phyloP scores from a whole-genome alignment of 306 rosid genomes.

The Abrus precatorius region DNA sequence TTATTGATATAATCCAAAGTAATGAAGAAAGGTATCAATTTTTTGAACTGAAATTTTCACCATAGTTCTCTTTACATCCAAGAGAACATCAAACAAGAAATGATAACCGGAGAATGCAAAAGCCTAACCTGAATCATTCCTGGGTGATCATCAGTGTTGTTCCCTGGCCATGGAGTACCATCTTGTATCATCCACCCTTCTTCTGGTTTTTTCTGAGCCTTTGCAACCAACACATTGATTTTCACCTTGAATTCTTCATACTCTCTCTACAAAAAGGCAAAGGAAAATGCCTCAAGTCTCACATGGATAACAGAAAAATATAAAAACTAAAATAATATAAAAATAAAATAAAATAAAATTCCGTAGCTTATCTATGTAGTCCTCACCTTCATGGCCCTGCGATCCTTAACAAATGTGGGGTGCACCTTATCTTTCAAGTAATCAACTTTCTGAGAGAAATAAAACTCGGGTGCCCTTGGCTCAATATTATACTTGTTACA shows the following conservation, averaged over 20 bases:
- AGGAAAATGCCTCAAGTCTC: conserved; percentile 8
- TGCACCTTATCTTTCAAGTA: conserved; percentile 93
- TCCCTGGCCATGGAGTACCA: conserved; percentile 99
- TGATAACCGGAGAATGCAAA: neutral
- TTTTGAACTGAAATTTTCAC: neutral
- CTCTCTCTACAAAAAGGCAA: conserved; percentile 74
- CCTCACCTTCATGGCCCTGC: conserved; percentile 93
- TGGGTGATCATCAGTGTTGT: conserved; percentile 87
- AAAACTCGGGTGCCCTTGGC: conserved; percentile 92
- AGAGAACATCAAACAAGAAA: neutral
- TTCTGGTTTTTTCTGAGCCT: conserved; percentile 91
- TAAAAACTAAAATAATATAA: neutral
- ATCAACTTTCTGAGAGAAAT: conserved; percentile 89
- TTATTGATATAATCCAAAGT: neutral
- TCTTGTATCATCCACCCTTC: conserved; percentile 99
- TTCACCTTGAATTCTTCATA: conserved; percentile 96
- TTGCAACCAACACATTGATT: conserved; percentile 84
- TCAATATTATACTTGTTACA: conserved; percentile 79
- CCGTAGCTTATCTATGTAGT: neutral
- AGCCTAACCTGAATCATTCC: conserved; percentile 93
- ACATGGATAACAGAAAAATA: neutral
- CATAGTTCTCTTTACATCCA: neutral
- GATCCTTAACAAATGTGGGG: conserved; percentile 85
- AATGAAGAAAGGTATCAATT: conserved; percentile 6
- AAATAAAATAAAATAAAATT: neutral